Percentiles rank a stretch among this genome's conserved stretches.
Evolutionary conservation across 2,329 filamentous ascomycete species (phyloP).

Genomic region (Colletotrichum magnum): DNA sequence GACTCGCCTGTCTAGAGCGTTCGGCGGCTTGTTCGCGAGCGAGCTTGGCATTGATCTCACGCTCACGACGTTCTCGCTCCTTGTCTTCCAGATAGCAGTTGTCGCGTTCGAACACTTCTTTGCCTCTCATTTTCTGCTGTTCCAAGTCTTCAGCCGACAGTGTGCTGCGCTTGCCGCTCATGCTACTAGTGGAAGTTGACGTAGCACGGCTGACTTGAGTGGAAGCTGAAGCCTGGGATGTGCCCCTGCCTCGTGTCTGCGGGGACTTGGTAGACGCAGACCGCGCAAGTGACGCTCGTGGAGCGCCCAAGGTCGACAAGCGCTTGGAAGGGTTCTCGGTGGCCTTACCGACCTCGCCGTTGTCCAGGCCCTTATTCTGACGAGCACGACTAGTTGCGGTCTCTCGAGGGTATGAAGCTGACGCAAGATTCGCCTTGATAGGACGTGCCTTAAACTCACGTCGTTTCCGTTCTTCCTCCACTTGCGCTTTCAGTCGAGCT

Average conservation of each 20-base stretch:
- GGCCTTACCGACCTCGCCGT: conserved; percentile 16
- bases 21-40: conserved; percentile 74
- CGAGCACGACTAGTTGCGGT: conserved; percentile 71
- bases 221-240: conserved; percentile 1
- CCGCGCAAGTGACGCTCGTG: conserved; percentile 15
- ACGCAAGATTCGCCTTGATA: conserved; percentile 60
- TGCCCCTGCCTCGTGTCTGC: conserved; percentile 34
- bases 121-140: conserved; percentile 66
- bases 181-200: conserved; percentile 62
- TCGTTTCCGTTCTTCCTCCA: conserved; percentile 71
- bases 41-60: conserved; percentile 66
- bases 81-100: conserved; percentile 61
- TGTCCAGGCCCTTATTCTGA: conserved; percentile 58
- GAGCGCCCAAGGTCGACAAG: conserved; percentile 37
- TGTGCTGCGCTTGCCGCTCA: conserved; percentile 61
- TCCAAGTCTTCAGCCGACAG: conserved; percentile 66
- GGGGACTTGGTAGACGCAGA: conserved; percentile 29
- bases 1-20: conserved; percentile 69
- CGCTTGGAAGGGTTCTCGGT: conserved; percentile 37
- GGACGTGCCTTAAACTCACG: conserved; percentile 77
- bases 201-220: conserved; percentile 53
- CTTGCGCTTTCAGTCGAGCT: conserved; percentile 67
- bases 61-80: conserved; percentile 67
- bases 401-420: conserved; percentile 64
- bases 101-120: conserved; percentile 68